Percentiles rank a stretch among this genome's conserved stretches.
These are phyloP conservation scores for Glycine soja DNA, from an alignment of 306 rosid species.

Conservation along the genomic window DNA sequence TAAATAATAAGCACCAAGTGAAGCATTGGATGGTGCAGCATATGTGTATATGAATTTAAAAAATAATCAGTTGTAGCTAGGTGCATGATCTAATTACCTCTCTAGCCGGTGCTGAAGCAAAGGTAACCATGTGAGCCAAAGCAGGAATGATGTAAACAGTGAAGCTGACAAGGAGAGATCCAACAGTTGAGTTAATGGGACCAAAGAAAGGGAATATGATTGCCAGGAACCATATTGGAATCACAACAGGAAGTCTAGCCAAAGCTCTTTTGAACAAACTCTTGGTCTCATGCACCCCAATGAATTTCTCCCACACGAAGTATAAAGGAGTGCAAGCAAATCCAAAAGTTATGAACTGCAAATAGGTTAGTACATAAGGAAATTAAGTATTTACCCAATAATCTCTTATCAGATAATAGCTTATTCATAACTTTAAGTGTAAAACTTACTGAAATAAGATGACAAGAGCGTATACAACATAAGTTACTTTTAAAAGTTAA, in stretches of 20 bases:
- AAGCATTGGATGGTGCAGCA: not conserved
- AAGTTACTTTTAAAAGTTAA: no score
- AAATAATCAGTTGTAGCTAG: not conserved
- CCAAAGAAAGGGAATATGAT: conserved; percentile 97
- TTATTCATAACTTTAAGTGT: not conserved
- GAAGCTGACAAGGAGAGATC: conserved; percentile 97
- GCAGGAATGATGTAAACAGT: conserved; percentile 99
- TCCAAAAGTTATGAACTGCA: conserved; percentile 96
- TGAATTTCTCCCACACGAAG: conserved; percentile 97
- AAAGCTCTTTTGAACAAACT: conserved; percentile 82
- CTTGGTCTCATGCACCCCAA: conserved; percentile 86
- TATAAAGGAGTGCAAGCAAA: conserved; percentile 98
- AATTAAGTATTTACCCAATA: not conserved
- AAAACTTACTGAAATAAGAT: not conserved
- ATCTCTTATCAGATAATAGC: not conserved
- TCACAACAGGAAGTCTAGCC: conserved; percentile 87
- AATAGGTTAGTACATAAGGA: no score
- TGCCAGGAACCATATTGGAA: conserved; percentile 97
- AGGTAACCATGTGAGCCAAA: conserved; percentile 92
- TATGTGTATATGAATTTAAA: not conserved
- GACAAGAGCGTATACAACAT: not conserved
- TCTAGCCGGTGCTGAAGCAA: conserved; percentile 79
- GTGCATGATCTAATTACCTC: conserved; percentile 62
- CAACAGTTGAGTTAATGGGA: conserved; percentile 94
- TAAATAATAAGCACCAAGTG: not conserved